Evolutionary conservation across 1,284 basidiomycete species (phyloP), one percentile per base, ranked within the genome.

Genomic region (Heterobasidion parviporum): DNA sequence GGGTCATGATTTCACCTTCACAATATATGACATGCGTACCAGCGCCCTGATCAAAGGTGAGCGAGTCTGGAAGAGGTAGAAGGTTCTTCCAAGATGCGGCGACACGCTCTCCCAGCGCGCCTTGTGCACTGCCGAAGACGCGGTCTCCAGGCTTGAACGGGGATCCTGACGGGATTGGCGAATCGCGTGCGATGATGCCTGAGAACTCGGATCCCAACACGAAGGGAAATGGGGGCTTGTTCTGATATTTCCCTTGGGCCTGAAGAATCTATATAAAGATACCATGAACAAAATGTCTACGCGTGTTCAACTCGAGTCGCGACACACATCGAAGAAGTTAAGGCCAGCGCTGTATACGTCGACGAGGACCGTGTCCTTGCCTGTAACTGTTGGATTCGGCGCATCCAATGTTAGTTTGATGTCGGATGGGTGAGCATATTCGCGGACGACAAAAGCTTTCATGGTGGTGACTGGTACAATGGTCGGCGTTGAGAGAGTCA

Each of bases 41-140:
- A 46, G 81, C 76, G 1, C 87, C 87, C 65, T 89, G 79, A 61
- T 89, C 87, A 54, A 81, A 83, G 15, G 74, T 74, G 69, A 92
- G 77, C 38, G 75, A 77, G 12, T 78, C 70, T 0, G 89, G 89
- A 6, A 92, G 76, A 10, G 77, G 76, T n/a, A 82, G 63, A 32
- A 88, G 65, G 18, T 65, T 58, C 18, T 69, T 69, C 72, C 77
- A 80, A 50, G 79, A 69, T 14, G 75, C 80, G 0, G 79, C 79
- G 54, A 89, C 75, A 60, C 79, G 81, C 61, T 96, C 92, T 8
- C 85, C 90, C 67, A 84, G 92, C 12, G 87, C 76, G 7, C 92
- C 96, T 65, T 91, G 86, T 0, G 76, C 79, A n/a, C 81, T 83
- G 6, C 96, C 96, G 65, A 98, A 96, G 0, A 99, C 91, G 54